phyloP scores from a whole-genome alignment of 192 early-diverging fungal genomes.

The Spizellomyces sp. region DNA sequence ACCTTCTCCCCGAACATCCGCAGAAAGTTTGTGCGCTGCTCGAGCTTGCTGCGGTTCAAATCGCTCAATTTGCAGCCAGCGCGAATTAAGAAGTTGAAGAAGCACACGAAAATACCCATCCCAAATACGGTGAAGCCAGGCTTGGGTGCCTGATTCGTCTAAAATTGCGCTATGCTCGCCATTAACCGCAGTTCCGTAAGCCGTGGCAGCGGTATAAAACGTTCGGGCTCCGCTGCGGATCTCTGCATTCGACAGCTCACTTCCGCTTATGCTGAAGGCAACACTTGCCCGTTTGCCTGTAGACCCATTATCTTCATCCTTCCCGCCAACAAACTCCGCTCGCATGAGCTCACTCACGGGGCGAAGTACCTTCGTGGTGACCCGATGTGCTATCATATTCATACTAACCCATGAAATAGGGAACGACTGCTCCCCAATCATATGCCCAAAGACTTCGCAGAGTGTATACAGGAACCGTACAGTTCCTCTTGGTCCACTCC shows the following conservation, averaged over 20 bases:
- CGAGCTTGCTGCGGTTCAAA: conserved; percentile 60
- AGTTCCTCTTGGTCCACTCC: conserved; percentile 4
- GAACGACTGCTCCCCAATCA: conserved; percentile 41
- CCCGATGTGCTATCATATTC: conserved; percentile 41
- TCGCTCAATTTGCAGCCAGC: conserved; percentile 56
- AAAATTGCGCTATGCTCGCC: conserved; percentile 14
- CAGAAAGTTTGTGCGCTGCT: conserved; percentile 56
- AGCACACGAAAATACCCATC: conserved; percentile 46
- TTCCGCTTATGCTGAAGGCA: conserved; percentile 26
- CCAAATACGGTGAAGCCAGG: conserved; percentile 39
- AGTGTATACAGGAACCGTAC: not conserved
- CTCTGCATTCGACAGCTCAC: conserved; percentile 20
- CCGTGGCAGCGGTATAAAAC: conserved; percentile 7
- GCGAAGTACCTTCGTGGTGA: conserved; percentile 33
- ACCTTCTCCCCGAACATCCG: conserved; percentile 64
- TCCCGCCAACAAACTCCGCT: conserved; percentile 23
- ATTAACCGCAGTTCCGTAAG: conserved; percentile 7
- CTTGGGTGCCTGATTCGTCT: conserved; percentile 15
- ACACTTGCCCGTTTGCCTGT: conserved; percentile 5
- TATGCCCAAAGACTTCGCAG: conserved; percentile 32
- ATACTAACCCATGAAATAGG: conserved; percentile 40
- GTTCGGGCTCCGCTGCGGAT: conserved; percentile 6
- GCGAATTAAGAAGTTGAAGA: conserved; percentile 56
- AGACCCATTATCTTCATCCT: conserved; percentile 16
- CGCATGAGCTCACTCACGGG: conserved; percentile 39